phyloP scores from a whole-genome alignment of 495 filamentous ascomycete genomes.

The Talaromyces liani region DNA sequence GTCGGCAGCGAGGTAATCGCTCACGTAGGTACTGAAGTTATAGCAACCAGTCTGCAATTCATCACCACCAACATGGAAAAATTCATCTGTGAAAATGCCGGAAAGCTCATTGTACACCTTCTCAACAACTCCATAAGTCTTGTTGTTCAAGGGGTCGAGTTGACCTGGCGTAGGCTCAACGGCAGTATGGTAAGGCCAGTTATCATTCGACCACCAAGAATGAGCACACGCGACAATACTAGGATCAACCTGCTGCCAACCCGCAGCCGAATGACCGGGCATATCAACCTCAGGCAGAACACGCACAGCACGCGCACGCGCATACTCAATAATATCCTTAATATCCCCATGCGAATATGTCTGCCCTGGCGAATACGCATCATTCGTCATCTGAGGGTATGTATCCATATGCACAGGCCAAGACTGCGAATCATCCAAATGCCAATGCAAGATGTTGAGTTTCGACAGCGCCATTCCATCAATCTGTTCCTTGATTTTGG shows the following conservation, averaged over 20 bases:
- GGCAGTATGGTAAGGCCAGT: slow-evolving; percentile 42
- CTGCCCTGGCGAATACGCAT: slow-evolving; percentile 45
- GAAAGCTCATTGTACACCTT: slow-evolving; percentile 49
- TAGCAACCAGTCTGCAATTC: slow-evolving; percentile 47
- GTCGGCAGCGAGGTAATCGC: slow-evolving; percentile 41
- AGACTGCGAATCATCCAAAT: slow-evolving; percentile 43
- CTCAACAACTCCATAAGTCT: slow-evolving; percentile 44
- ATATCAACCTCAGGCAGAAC: slow-evolving; percentile 47
- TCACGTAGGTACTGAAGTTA: slow-evolving; percentile 42
- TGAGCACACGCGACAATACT: slow-evolving; percentile 43
- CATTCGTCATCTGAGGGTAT: slow-evolving; percentile 46
- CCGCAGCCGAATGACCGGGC: slow-evolving; percentile 43
- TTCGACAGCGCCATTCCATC: slow-evolving; percentile 46
- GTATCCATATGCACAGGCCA: slow-evolving; percentile 42
- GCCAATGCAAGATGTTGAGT: slow-evolving; percentile 47
- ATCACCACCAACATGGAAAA: slow-evolving; percentile 50
- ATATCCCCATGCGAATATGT: slow-evolving; percentile 32
- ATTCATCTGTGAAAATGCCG: slow-evolving; percentile 42
- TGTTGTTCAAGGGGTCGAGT: slow-evolving; percentile 47
- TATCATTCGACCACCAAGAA: slow-evolving; percentile 52
- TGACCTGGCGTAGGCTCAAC: slow-evolving; percentile 51
- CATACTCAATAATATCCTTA: slow-evolving; percentile 36
- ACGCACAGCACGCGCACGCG: slow-evolving; percentile 37
- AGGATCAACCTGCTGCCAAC: slow-evolving; percentile 49
- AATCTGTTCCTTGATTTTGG: slow-evolving; percentile 44